These are phyloP conservation scores for Camelina neglecta DNA, from an alignment of 345 rosid species.

Conservation along the genomic window DNA sequence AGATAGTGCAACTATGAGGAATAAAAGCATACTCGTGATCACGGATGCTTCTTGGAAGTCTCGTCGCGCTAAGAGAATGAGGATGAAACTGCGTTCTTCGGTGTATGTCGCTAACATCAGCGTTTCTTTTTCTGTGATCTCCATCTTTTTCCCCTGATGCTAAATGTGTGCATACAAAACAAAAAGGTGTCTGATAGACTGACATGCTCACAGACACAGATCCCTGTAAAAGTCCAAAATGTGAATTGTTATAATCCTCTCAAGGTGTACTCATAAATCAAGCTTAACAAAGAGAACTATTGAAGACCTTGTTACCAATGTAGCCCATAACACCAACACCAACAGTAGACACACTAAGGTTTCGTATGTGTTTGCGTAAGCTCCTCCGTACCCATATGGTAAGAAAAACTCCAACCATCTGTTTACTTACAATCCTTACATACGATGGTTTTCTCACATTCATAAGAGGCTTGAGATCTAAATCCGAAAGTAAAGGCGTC, in stretches of 20 bases:
- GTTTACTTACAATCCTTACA: conserved; percentile 86
- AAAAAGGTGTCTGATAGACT: conserved; percentile 78
- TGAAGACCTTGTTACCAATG: conserved; percentile 86
- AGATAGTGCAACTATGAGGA: not conserved
- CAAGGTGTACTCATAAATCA: conserved; percentile 6
- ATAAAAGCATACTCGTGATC: conserved; percentile 76
- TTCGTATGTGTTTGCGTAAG: conserved; percentile 79
- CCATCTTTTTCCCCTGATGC: conserved; percentile 89
- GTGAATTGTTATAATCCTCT: conserved; percentile 9
- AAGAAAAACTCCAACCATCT: conserved; percentile 87
- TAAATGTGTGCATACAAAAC: conserved; percentile 85
- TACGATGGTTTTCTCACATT: conserved; percentile 64
- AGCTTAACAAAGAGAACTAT: conserved; percentile 17
- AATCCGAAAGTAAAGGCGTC: conserved; percentile 28
- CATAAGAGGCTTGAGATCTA: conserved; percentile 50
- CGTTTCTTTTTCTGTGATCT: conserved; percentile 78
- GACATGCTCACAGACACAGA: conserved; percentile 93
- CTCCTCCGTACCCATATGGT: conserved; percentile 87
- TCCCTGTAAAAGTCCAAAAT: conserved; percentile 59
- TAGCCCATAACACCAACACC: conserved; percentile 97
- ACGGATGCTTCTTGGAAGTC: conserved; percentile 66
- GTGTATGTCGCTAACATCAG: conserved; percentile 78
- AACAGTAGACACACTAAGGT: conserved; percentile 80
- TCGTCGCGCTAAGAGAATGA: conserved; percentile 44
- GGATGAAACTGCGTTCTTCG: conserved; percentile 75